Evolutionary conservation across 2,329 filamentous ascomycete species (phyloP).

Genomic region (Sarocladium oryzae): DNA sequence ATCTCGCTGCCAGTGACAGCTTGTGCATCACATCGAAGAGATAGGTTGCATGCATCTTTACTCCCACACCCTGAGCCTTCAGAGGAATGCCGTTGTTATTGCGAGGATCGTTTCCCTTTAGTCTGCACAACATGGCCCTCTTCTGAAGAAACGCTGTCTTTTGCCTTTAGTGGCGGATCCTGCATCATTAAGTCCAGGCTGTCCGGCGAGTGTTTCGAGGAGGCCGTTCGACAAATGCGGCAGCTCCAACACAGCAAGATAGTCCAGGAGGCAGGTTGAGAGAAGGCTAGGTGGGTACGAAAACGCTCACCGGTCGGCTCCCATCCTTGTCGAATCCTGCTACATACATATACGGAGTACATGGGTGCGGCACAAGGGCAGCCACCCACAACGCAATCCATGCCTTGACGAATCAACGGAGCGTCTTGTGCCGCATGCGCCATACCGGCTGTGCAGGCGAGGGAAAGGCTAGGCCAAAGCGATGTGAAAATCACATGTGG

Average conservation of each 20-base stretch:
- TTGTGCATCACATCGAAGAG: too few species aligned
- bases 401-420: not conserved
- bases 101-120: too few species aligned
- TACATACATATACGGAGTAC: not conserved
- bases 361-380: not conserved
- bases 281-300: not conserved
- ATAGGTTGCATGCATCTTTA: too few species aligned
- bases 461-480: not conserved
- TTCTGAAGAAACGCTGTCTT: too few species aligned
- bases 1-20: too few species aligned
- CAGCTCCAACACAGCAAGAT: not conserved
- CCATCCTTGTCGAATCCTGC: not conserved
- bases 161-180: too few species aligned
- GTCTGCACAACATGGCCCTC: too few species aligned
- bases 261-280: not conserved
- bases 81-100: too few species aligned
- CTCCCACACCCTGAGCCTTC: too few species aligned
- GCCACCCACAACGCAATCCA: not conserved
- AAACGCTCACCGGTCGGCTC: not conserved
- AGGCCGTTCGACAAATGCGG: too few species aligned
- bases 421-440: not conserved
- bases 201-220: not conserved
- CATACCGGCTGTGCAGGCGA: too few species aligned
- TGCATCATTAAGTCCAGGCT: too few species aligned
- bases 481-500: not conserved